Evolutionary conservation across 495 filamentous ascomycete genomes (phyloP).

Genomic region (Terfezia claveryi): DNA sequence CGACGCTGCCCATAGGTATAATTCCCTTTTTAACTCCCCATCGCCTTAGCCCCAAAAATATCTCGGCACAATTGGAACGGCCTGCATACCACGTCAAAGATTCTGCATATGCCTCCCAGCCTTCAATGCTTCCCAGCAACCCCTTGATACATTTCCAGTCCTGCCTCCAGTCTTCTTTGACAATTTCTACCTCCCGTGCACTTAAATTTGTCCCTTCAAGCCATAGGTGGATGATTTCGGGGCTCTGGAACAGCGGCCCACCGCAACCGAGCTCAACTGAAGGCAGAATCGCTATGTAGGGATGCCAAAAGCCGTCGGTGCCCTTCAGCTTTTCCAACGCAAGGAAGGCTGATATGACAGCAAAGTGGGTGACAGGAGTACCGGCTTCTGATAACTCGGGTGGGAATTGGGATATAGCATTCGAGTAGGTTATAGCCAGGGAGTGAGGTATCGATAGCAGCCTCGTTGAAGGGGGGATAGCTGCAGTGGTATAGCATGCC

Average conservation of each 20-base stretch:
- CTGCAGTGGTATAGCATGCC: neutral
- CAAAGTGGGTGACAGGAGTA: conserved; percentile 3
- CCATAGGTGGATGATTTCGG: conserved; percentile 33
- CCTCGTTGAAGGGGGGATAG: conserved; percentile 4
- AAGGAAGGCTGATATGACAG: conserved; percentile 30
- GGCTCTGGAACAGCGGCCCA: conserved; percentile 34
- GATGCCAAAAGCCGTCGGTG: conserved; percentile 34
- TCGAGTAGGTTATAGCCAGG: conserved; percentile 9
- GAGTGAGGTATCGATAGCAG: conserved; percentile 13
- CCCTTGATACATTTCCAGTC: conserved; percentile 27
- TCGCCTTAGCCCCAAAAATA: too few relatives aligned
- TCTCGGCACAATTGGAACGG: too few relatives aligned
- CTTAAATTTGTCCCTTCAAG: conserved; percentile 38
- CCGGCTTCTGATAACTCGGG: conserved; percentile 1
- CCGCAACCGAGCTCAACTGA: conserved; percentile 23
- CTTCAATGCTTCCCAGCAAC: conserved; percentile 16
- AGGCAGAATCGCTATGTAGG: conserved; percentile 38
- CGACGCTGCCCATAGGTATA: conserved; percentile 43
- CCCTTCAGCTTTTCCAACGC: conserved; percentile 32
- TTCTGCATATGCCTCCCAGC: conserved; percentile 22
- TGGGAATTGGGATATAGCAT: conserved; percentile 7
- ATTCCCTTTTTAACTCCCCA: conserved; percentile 25
- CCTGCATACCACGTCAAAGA: neutral
- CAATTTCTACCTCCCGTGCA: conserved; percentile 23
- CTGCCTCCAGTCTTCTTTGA: conserved; percentile 25